These are phyloP conservation scores for Cornus florida DNA, from an alignment of 148 eudicot genomes.

Conservation along the genomic window DNA sequence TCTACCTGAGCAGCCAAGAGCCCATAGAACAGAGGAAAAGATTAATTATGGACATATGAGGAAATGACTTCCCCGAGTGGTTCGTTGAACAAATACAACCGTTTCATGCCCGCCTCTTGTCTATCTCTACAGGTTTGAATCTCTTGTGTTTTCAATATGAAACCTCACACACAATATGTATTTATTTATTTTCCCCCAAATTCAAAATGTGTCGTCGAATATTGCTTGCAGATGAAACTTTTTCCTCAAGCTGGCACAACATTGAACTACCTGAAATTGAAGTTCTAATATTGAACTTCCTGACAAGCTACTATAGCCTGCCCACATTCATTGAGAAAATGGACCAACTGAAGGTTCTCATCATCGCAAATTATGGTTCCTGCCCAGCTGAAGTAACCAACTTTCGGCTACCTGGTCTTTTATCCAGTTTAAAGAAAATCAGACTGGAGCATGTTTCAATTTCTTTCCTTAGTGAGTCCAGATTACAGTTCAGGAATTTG, in stretches of 20 bases:
- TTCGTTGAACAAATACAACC: conserved; percentile 17
- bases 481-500: conserved; percentile 20
- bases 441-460: conserved; percentile 26
- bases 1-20: conserved; percentile 15
- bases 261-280: conserved; percentile 20
- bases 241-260: conserved; percentile 25
- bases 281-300: conserved; percentile 29
- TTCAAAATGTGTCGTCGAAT: not conserved
- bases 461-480: conserved; percentile 6
- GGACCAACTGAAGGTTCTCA: conserved; percentile 18
- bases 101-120: conserved; percentile 19
- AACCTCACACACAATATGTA: not conserved
- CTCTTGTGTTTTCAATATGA: not conserved
- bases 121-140: conserved; percentile 31
- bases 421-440: conserved; percentile 27
- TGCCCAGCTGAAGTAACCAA: conserved; percentile 17
- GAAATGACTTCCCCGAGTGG: conserved; percentile 18
- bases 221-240: conserved; percentile 21
- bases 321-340: conserved; percentile 23
- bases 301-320: not conserved
- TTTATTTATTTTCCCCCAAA: not conserved
- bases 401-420: conserved; percentile 5
- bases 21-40: conserved; percentile 14
- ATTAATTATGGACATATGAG: conserved; percentile 21
- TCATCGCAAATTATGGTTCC: conserved; percentile 25